These are phyloP conservation scores for Amanita pallidorosea DNA, from an alignment of 768 basidiomycete genomes.

Conservation along the genomic window DNA sequence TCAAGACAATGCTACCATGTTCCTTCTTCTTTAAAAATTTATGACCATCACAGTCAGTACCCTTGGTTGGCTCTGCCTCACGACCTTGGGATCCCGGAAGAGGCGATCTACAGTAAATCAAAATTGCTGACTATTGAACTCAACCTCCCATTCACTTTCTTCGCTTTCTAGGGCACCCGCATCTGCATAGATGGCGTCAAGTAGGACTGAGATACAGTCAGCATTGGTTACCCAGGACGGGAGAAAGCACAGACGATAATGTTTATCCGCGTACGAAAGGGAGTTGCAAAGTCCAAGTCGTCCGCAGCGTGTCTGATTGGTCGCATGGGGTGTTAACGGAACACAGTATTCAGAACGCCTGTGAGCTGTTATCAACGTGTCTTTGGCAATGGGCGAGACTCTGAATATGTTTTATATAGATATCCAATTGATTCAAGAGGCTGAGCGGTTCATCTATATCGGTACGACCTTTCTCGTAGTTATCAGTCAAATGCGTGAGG, in stretches of 20 bases:
- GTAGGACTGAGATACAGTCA: slow-evolving; percentile 54
- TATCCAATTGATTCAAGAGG: slow-evolving; percentile 68
- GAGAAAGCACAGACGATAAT: slow-evolving; percentile 24
- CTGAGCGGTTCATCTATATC: slow-evolving; percentile 88
- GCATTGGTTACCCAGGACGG: slow-evolving; percentile 35
- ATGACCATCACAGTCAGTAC: slow-evolving; percentile 26
- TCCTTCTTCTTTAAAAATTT: not conserved
- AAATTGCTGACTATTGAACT: not conserved
- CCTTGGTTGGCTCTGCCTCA: slow-evolving; percentile 79
- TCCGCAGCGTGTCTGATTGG: slow-evolving; percentile 89
- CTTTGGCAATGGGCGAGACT: not conserved
- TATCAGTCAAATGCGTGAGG: too few species aligned
- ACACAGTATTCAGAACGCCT: slow-evolving; percentile 88
- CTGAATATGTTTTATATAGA: slow-evolving; percentile 31
- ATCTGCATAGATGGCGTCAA: slow-evolving; percentile 47
- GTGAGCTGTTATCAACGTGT: slow-evolving; percentile 27
- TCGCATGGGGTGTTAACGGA: slow-evolving; percentile 87
- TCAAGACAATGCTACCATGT: slow-evolving; percentile 2
- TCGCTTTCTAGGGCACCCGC: slow-evolving; percentile 44
- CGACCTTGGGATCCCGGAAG: slow-evolving; percentile 44
- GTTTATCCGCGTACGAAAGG: slow-evolving; percentile 19
- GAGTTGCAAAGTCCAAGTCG: slow-evolving; percentile 64
- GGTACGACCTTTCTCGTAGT: slow-evolving; percentile 35
- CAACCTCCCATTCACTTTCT: not conserved
- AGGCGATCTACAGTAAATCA: slow-evolving; percentile 44